Evolutionary conservation across 2,329 filamentous ascomycete genomes (phyloP), one percentile per base, ranked within the genome.

Genomic region (Fusarium sp.): DNA sequence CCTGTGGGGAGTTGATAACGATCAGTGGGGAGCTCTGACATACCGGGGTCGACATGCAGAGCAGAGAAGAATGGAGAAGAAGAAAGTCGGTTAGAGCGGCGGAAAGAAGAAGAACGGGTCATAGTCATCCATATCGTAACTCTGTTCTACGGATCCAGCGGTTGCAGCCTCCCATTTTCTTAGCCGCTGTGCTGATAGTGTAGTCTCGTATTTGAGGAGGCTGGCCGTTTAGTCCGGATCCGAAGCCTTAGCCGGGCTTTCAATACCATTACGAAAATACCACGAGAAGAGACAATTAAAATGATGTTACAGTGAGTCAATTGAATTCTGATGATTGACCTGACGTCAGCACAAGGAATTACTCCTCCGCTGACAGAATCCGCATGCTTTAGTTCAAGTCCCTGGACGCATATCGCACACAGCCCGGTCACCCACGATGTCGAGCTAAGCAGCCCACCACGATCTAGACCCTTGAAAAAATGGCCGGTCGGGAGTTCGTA

Each of bases 301-400:
- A 54, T 41, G 4, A 18, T 14, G 22, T n/a, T n/a, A 9, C 62
- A 27, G 22, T 44, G n/a, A 49, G 22, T 60, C 49, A 41, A 50
- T 39, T 42, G 31, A 22, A 42, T 39, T 36, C 22, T 54, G 13
- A 35, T 47, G 36, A 53, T 42, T 62, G 39, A 38, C 61, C 55
- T 70, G 68, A 70, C 61, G 68, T 70, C 66, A 70, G 61, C 67
- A 57, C 27, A 20, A 64, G 55, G 61, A 66, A 42, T 14, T 31
- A 5, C 15, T 38, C 53, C 36, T 71, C 46, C n/a, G 67, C 39
- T 53, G 45, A 52, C 54, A 53, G 20, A 18, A 49, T 61, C 17
- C 20, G 33, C 33, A 33, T 35, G 18, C 18, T n/a, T 29, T n/a
- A 42, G 31, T 41, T 38, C 20, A 17, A 69, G 66, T 54, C 65